Evolutionary conservation across 768 basidiomycete species (phyloP).

Genomic region (Leucogyrophana mollusca): DNA sequence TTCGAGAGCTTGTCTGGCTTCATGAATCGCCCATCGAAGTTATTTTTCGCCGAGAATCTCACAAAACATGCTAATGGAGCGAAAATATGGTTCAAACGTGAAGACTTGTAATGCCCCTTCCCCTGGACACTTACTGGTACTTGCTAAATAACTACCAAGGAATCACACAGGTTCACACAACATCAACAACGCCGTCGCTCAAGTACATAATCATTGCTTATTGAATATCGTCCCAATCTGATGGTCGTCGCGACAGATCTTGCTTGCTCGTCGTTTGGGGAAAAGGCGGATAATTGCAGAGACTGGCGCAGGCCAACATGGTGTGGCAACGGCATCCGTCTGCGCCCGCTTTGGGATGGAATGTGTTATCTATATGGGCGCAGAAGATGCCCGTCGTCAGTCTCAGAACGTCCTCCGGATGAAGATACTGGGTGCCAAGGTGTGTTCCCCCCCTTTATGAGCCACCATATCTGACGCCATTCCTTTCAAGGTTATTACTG

Average conservation of each 20-base stretch:
- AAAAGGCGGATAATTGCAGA: slow-evolving; percentile 98
- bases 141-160: slow-evolving; percentile 35
- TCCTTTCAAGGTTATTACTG: slow-evolving; percentile 76
- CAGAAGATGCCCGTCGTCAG: slow-evolving; percentile 94
- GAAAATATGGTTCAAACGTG: slow-evolving; percentile 96
- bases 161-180: slow-evolving; percentile 99
- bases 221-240: no score
- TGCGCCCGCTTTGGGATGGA: slow-evolving; percentile 96
- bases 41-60: slow-evolving; percentile 89
- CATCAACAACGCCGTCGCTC: slow-evolving; percentile 98
- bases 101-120: slow-evolving; percentile 65
- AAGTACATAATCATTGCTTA: slow-evolving; percentile 48
- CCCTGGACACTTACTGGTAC: background rate
- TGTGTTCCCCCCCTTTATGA: slow-evolving; percentile 21
- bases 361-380: slow-evolving; percentile 97
- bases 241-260: slow-evolving; percentile 61
- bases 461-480: background rate
- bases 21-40: slow-evolving; percentile 90
- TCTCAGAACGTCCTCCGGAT: slow-evolving; percentile 99
- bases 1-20: slow-evolving; percentile 85
- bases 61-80: slow-evolving; percentile 91
- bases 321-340: slow-evolving; percentile 97
- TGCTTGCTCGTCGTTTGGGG: slow-evolving; percentile 88
- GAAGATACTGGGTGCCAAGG: slow-evolving; percentile 94
- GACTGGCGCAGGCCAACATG: slow-evolving; percentile 98